Percentiles rank a stretch among this genome's conserved stretches.
These are phyloP conservation scores for Dioscorea zingiberensis DNA, from an alignment of 106 monocot species.

Conservation along the genomic window DNA sequence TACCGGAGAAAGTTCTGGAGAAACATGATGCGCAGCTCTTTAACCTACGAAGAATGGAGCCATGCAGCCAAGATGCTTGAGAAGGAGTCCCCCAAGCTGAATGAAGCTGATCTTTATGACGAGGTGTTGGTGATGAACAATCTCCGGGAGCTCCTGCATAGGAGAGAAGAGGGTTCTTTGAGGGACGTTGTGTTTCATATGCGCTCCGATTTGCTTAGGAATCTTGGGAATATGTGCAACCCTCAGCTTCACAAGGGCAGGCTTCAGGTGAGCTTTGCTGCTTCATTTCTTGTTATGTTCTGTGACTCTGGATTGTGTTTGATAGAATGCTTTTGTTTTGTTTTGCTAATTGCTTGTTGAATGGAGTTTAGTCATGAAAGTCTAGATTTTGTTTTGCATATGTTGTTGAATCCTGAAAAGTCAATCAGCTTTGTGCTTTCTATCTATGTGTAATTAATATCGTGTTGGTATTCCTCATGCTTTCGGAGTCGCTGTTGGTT, in stretches of 20 bases:
- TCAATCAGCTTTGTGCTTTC: too few relatives aligned
- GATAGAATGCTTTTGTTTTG: too few relatives aligned
- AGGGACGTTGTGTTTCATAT: slow-evolving; percentile 86
- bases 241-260: slow-evolving; percentile 89
- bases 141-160: slow-evolving; percentile 60
- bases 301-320: too few relatives aligned
- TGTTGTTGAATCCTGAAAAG: too few relatives aligned
- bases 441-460: too few relatives aligned
- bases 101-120: slow-evolving; percentile 69
- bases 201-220: slow-evolving; percentile 84
- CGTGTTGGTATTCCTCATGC: too few relatives aligned
- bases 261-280: slow-evolving; percentile 65
- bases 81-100: slow-evolving; percentile 45
- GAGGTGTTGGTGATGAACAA: slow-evolving; percentile 88
- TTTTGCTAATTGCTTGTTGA: too few relatives aligned
- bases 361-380: too few relatives aligned
- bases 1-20: slow-evolving; percentile 89
- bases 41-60: slow-evolving; percentile 96
- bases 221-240: slow-evolving; percentile 94
- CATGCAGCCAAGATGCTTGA: slow-evolving; percentile 93
- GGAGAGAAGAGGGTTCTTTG: slow-evolving; percentile 69
- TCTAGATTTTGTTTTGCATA: too few relatives aligned
- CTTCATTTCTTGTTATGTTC: too few relatives aligned
- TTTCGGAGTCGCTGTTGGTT: too few relatives aligned
- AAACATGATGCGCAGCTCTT: slow-evolving; percentile 65